These are phyloP conservation scores for Knoxia roxburghii DNA, from an alignment of 257 asterid genomes.

Conservation along the genomic window DNA sequence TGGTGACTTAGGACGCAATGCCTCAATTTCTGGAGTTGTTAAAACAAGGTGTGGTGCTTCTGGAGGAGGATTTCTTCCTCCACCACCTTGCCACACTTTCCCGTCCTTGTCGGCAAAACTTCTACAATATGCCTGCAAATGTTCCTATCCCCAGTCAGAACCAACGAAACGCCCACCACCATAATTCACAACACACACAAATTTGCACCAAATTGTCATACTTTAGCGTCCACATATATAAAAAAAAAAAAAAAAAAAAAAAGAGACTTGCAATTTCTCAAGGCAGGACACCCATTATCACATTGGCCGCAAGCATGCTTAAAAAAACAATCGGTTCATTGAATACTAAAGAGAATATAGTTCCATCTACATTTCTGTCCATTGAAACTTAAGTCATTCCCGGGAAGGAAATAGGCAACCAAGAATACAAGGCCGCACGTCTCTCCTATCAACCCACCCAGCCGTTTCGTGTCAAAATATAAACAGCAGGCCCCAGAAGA, in stretches of 20 bases:
- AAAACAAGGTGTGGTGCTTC: constrained; percentile 91
- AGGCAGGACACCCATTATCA: not conserved
- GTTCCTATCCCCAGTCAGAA: constrained; percentile 17
- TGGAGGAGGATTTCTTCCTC: constrained; percentile 97
- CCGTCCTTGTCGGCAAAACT: constrained; percentile 83
- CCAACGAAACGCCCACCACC: no score
- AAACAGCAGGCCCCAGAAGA: no score
- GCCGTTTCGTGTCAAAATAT: no score
- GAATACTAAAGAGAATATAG: not conserved
- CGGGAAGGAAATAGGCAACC: not conserved
- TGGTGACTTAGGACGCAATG: constrained; percentile 95
- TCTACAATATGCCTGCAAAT: constrained; percentile 57
- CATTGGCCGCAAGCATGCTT: not conserved
- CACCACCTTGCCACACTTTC: constrained; percentile 90
- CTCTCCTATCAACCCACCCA: not conserved
- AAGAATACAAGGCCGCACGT: not conserved
- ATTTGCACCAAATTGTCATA: no score
- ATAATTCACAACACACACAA: no score
- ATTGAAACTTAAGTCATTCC: not conserved
- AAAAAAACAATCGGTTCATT: not conserved
- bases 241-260: no score
- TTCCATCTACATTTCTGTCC: not conserved
- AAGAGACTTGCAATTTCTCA: no score
- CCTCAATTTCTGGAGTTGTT: constrained; percentile 89
- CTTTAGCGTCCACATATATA: no score